Percentiles rank a stretch among this genome's conserved stretches.
Evolutionary conservation across 2,329 filamentous ascomycete species (phyloP).

Genomic region (Bimuria novae-zelandiae): DNA sequence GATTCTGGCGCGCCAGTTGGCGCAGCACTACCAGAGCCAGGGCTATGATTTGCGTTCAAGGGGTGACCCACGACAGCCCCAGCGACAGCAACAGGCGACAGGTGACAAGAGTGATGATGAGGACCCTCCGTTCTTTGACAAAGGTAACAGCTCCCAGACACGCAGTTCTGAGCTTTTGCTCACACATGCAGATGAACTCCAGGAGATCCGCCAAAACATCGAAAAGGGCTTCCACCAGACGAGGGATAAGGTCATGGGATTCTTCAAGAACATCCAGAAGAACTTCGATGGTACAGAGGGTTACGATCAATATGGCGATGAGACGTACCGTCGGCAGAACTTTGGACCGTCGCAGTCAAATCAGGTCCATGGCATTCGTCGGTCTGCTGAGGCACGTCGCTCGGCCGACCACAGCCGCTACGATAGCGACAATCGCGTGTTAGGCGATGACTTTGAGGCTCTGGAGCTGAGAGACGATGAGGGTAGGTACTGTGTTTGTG

Average conservation of each 20-base stretch:
- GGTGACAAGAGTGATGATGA: slow-evolving; percentile 58
- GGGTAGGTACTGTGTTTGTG: slow-evolving; percentile 44
- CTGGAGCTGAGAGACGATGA: slow-evolving; percentile 67
- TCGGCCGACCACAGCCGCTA: slow-evolving; percentile 91
- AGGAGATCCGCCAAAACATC: slow-evolving; percentile 89
- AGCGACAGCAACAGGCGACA: slow-evolving; percentile 48
- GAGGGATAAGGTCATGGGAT: slow-evolving; percentile 87
- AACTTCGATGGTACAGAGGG: slow-evolving; percentile 84
- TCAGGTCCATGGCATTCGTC: slow-evolving; percentile 47
- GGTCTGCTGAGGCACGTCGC: slow-evolving; percentile 54
- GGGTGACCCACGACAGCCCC: too few species aligned
- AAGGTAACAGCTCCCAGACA: slow-evolving; percentile 46
- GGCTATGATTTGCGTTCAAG: slow-evolving; percentile 39
- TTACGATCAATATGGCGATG: slow-evolving; percentile 59
- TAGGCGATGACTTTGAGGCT: slow-evolving; percentile 83
- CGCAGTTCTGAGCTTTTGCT: background rate
- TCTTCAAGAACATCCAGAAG: slow-evolving; percentile 92
- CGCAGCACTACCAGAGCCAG: slow-evolving; percentile 76
- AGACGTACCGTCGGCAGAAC: slow-evolving; percentile 38
- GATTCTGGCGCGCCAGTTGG: slow-evolving; percentile 86
- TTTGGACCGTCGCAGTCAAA: slow-evolving; percentile 47
- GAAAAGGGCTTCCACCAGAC: slow-evolving; percentile 95
- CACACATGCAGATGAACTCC: slow-evolving; percentile 74
- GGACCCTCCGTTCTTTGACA: background rate
- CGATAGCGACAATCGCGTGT: slow-evolving; percentile 88